Evolutionary conservation across 202 grass and related monocot genomes (phyloP).

Genomic region (Carex arenaria): DNA sequence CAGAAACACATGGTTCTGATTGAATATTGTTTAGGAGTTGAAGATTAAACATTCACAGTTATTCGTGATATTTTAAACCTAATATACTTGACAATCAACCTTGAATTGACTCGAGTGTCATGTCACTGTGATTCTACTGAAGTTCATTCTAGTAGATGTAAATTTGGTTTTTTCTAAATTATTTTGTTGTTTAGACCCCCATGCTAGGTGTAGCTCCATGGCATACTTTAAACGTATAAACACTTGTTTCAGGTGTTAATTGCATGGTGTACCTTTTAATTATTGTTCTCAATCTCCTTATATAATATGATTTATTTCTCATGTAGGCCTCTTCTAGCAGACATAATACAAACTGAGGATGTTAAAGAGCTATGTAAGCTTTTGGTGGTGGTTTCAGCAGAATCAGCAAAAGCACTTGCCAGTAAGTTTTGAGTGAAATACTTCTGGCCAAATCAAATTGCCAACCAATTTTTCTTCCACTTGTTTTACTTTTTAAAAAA

Average conservation of each 20-base stretch:
- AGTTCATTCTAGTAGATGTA: background rate
- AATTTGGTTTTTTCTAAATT: background rate
- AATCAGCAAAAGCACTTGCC: constrained; percentile 49
- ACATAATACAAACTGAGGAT: constrained; percentile 69
- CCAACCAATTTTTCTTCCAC: background rate
- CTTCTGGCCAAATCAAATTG: background rate
- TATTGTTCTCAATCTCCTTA: constrained; percentile 33
- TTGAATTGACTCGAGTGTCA: background rate
- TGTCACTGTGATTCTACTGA: background rate
- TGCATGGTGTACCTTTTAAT: constrained; percentile 12
- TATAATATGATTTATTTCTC: constrained; percentile 22
- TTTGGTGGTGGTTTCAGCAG: constrained; percentile 65
- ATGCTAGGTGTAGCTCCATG: background rate
- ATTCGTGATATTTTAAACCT: background rate
- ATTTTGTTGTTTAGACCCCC: background rate
- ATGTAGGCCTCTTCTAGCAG: constrained; percentile 90
- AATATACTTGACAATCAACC: background rate
- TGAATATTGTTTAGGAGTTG: background rate
- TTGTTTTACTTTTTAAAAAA: background rate
- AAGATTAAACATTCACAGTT: background rate
- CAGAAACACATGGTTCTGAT: background rate
- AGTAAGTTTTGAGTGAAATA: constrained; percentile 39
- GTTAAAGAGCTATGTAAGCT: constrained; percentile 82
- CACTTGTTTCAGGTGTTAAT: constrained; percentile 21
- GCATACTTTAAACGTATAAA: background rate